phyloP scores from a whole-genome alignment of 768 basidiomycete genomes.

The Pulveroboletus sp. region DNA sequence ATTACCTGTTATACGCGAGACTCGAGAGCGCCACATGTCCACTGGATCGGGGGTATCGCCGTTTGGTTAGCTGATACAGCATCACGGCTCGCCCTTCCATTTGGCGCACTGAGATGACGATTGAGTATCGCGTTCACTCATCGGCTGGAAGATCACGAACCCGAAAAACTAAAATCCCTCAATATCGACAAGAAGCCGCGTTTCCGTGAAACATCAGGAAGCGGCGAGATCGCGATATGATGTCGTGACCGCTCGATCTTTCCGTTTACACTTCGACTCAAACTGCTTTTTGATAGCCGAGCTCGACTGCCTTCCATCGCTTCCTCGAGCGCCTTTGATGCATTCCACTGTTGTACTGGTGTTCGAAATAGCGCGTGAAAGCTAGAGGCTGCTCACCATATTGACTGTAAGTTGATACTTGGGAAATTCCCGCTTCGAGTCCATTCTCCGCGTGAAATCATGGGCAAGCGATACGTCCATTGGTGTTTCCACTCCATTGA shows the following conservation, averaged over 20 bases:
- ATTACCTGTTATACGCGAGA: conserved; percentile 66
- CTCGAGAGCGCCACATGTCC: conserved; percentile 40
- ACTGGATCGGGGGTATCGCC: conserved; percentile 33
- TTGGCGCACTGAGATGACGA: conserved; percentile 50
- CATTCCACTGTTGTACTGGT: too few relatives aligned
- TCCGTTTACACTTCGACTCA: background rate
- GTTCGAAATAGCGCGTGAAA: background rate
- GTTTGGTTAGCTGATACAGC: conserved; percentile 40
- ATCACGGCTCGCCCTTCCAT: conserved; percentile 50
- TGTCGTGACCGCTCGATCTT: conserved; percentile 1
- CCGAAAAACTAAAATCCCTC: conserved; percentile 24
- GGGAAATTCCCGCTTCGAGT: conserved; percentile 4
- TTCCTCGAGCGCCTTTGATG: too few relatives aligned
- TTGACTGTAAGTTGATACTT: conserved; percentile 35
- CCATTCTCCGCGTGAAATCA: conserved; percentile 35
- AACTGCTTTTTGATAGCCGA: background rate
- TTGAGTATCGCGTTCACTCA: background rate
- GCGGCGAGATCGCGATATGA: background rate
- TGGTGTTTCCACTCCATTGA: conserved; percentile 16
- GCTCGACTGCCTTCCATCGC: conserved; percentile 40
- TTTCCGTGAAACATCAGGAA: background rate
- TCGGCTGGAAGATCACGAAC: conserved; percentile 11
- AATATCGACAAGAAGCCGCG: conserved; percentile 6
- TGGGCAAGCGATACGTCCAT: conserved; percentile 33
- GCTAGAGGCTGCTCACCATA: conserved; percentile 33